Evolutionary conservation across 169 alveolate species (phyloP), one percentile per base, ranked within the genome.

Genomic region (Theileria luwenshuni): DNA sequence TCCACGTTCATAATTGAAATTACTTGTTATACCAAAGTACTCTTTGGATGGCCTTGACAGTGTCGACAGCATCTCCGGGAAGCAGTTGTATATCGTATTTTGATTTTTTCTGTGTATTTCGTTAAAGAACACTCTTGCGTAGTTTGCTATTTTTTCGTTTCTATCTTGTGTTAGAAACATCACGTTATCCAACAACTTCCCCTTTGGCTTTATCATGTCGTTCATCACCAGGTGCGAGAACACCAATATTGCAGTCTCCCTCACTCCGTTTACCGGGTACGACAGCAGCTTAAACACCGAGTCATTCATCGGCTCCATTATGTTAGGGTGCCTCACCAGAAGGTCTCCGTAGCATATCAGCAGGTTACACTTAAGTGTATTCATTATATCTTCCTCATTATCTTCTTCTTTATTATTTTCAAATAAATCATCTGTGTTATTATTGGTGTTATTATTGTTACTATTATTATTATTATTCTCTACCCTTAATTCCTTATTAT

Each of bases 181-280:
- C 91, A 89, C 83, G 33, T 74, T 83, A 32, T 85, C 89, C 61
- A 89, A 61, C n/a, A 89, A 74, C 45, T 54, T 79, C 47, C 86
- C 90, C 23, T 77, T 84, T 17, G 94, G 92, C 69, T 89, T 89
- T 43, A 89, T 85, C 70, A 89, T 89, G 69, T 89, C 94, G 35
- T 88, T 89, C 94, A 89, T 89, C 54, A 84, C 87, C 65, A 89
- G 67, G 74, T 89, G 94, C 15, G 94, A 84, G 76, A 89, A 89
- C 43, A 89, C 94, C 68, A 89, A 61, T 43, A 85, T 87, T 23
- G 92, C 94, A 8, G 92, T 83, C 59, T 86, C 90, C 33, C 92
- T 52, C 68, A 89, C 76, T 32, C 71, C 54, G 62, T 85, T 72
- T 38, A 84, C 90, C 32, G 75, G 51, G 69, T 89, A 90, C 69